Base-by-base conservation (phyloP, 805 yeast species). In the Candida namnaoensis region DNA sequence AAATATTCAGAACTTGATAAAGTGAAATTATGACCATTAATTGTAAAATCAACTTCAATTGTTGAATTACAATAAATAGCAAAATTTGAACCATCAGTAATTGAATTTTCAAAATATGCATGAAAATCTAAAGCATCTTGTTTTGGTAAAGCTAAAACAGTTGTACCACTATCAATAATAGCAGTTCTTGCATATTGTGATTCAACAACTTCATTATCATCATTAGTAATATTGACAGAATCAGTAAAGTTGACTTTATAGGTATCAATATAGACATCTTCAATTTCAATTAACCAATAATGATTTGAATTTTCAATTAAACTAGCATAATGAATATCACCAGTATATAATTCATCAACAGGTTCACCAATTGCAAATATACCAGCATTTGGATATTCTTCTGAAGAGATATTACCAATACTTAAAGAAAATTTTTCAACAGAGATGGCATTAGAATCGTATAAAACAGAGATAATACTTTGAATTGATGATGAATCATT, bases 91-190 rank as follows among this genome's bases (percentile, higher is more conserved):
- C 79, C 78, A 56, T 80, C 86, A 7, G 80, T 68, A 44, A 74
- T 57, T 7, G 78, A 64, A 33, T 63, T 56, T 13, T 54, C 47
- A 40, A 81, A 78, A 49, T 64, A 74, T 5, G 79, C 58, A 52
- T 80, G 86, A 13, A 80, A 42, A 23, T 47, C 61, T 35, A 66
- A 44, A 2, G 86, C 85, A 51, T 80, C 86, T 24, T 56, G 61
- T 11, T 69, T 57, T 6, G 83, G 77, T 36, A 78, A 57, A 4
- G 76, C 74, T 25, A 80, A 57, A 4, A 81, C 72, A 0, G 86
- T 80, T 3, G 87, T 79, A 23, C 87, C 88, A 7, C 82, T 74
- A 54, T 80, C 88, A 19, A 80, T 62, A 27, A 80, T 65, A 7
- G 77, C 80, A 4, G 55, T 45, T 52, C 74, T 61, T n/a, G 59